phyloP scores from a whole-genome alignment of 2,329 filamentous ascomycete species.

The Diplodia seriata region DNA sequence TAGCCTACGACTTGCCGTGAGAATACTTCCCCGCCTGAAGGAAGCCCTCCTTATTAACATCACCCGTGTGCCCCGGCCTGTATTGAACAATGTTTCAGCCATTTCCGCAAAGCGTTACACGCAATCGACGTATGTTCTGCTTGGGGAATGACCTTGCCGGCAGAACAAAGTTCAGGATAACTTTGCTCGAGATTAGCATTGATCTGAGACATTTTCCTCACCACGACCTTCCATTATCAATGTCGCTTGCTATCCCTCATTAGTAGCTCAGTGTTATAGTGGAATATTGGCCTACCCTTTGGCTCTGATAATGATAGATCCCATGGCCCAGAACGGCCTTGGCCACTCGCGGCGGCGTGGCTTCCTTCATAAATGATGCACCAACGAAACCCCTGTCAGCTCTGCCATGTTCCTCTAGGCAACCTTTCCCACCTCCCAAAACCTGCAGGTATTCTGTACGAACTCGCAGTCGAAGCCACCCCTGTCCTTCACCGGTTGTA shows the following conservation, averaged over 20 bases:
- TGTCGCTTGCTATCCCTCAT: background rate
- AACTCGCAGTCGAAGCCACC: background rate
- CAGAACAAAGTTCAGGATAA: too few species aligned
- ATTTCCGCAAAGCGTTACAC: background rate
- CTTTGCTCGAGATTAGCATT: too few species aligned
- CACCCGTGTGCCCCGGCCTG: background rate
- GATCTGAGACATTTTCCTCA: too few species aligned
- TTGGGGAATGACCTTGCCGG: too few species aligned
- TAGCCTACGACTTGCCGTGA: background rate
- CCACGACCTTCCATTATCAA: too few species aligned
- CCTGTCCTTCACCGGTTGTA: background rate
- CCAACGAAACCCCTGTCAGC: background rate
- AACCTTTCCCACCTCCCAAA: background rate
- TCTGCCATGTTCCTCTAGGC: conserved; percentile 2
- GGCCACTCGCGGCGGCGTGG: background rate
- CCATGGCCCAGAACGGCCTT: background rate
- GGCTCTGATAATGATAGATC: background rate
- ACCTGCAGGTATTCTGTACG: conserved; percentile 2
- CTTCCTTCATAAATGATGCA: background rate
- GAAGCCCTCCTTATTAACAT: background rate
- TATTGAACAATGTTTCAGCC: background rate
- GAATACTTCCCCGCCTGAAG: background rate
- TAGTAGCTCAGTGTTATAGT: too few species aligned
- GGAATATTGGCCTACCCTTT: background rate
- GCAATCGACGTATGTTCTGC: too few species aligned